Percentiles rank a stretch among this genome's conserved stretches.
Conservation (phyloP, 2,329 filamentous ascomycete genomes). For the Lasiodiplodia theobromae region DNA sequence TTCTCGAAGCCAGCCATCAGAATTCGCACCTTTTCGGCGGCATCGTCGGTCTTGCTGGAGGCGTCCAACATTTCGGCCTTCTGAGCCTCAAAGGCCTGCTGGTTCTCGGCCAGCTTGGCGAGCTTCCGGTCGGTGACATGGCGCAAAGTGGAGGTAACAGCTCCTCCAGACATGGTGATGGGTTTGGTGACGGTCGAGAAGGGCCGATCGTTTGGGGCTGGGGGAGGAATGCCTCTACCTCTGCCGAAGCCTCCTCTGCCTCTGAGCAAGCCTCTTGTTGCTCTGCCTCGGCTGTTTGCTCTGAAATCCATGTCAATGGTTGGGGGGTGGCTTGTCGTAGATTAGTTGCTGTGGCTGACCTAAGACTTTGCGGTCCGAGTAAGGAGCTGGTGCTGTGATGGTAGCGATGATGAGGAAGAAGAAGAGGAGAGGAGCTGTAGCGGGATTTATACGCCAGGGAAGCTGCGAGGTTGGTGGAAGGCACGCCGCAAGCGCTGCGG, state of each 20-base stretch:
- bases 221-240: not conserved
- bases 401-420: not conserved
- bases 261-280: not conserved
- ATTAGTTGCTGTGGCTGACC: not conserved
- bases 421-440: not conserved
- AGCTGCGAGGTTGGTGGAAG: not conserved
- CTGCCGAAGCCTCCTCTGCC: not conserved
- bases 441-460: not conserved
- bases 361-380: not conserved
- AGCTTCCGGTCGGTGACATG: constrained; percentile 41
- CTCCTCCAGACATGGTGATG: constrained; percentile 32
- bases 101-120: constrained; percentile 36
- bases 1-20: constrained; percentile 37
- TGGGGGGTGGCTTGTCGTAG: not conserved
- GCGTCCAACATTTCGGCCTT: constrained; percentile 34
- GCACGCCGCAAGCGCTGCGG: not conserved
- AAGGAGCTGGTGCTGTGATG: not conserved
- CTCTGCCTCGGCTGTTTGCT: not conserved
- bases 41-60: constrained; percentile 28
- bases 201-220: not conserved
- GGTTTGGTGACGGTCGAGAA: not conserved
- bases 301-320: constrained; percentile 11
- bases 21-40: constrained; percentile 34
- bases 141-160: constrained; percentile 37
- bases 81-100: constrained; percentile 35